Base-by-base conservation (phyloP, 2,329 filamentous ascomycete genomes). In the Aspergillus tanneri region DNA sequence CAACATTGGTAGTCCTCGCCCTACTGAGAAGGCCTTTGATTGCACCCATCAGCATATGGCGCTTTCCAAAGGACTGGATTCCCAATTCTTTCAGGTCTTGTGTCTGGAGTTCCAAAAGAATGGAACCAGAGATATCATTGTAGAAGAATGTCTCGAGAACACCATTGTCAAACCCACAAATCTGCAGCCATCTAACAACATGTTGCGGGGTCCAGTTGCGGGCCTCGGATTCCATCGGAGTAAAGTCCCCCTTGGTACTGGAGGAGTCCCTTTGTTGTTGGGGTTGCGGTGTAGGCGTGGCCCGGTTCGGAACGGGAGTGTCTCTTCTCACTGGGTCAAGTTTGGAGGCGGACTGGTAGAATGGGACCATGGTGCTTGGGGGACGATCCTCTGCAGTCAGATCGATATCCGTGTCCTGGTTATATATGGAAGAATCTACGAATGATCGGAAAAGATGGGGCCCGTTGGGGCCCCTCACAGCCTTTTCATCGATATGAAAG, bases 361-460 rank as follows among this genome's bases (percentile, higher is more conserved):
- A 50, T 37, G 53, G 51, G 12, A 21, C 28, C 4, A 37, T 49
- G 3, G 56, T 43, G n/a, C 43, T 49, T 7, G 41, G 39, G 0
- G 60, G 58, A 0, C 50, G 43, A 9, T 54, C 46, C 3, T 48
- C 49, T 11, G 55, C 46, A 4, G 53, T 9, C 2, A 59, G 25
- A 9, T 59, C 58, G 2, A 53, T 47, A 5, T 51, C 30, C 18
- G 37, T 49, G 6, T 47, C 47, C 11, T 54, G 46, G 14, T 49
- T 30, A 11, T 61, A 53, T 6, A 49, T 48, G 0, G 50, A 56
- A 11, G 50, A 56, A 11, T 35, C 43, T 18, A 39, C 16, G 1
- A 42, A 84, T 79, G 25, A 81, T 78, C 88, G 83, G 71, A 96
- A 96, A 12, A 96, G 78, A 72, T 96, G 90, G 9, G 91, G 91